Base-by-base conservation (phyloP, 2,329 filamentous ascomycete genomes). In the Trichothecium roseum region DNA sequence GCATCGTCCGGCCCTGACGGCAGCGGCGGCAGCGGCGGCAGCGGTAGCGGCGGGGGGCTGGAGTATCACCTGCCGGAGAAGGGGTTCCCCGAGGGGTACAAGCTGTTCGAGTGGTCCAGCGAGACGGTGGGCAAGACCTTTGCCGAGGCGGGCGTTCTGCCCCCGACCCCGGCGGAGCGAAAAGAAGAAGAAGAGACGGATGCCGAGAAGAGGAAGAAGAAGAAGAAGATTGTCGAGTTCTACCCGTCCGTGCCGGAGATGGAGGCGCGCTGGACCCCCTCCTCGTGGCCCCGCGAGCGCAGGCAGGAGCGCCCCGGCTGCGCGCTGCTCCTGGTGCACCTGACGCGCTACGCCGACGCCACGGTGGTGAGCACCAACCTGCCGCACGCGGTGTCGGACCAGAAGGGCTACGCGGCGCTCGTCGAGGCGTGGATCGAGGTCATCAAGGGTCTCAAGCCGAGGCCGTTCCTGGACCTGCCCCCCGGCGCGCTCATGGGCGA, bases 351-450 rank as follows among this genome's bases (percentile, higher is more conserved):
- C 32, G 31, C 18, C 5, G 27, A 49, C 26, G 44, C 41, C 8
- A 43, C 43, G 1, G 35, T 49, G 5, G 12, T 49, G 4, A 18
- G 28, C 3, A 22, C 40, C n/a, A 49, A 40, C 35, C 16, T 47
- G 10, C 47, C 43, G 4, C 47, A 49, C 35, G 30, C 37, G n/a
- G 42, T 47, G 3, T 29, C 34, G 32, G 47, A 49, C 28, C 41
- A 45, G 30, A 37, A 45, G 32, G 47, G 46, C 8, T 38, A 30
- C 29, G 44, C 37, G 10, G 45, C 41, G 29, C 16, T 48, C 17
- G 31, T 48, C 24, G 31, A 29, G 13, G 40, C 46, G 5, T 49
- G 46, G 47, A 34, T 46, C 3, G 18, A 39, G 6, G 32, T 47
- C 3, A 39, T 41, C 4, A 18, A 35, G 6, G 46, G 44, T 16